A percentile compares a stretch with the other conserved stretches of the same genome.
These are phyloP conservation scores for Panicum hallii DNA, from an alignment of 202 grass and related monocot genomes.

Conservation along the genomic window DNA sequence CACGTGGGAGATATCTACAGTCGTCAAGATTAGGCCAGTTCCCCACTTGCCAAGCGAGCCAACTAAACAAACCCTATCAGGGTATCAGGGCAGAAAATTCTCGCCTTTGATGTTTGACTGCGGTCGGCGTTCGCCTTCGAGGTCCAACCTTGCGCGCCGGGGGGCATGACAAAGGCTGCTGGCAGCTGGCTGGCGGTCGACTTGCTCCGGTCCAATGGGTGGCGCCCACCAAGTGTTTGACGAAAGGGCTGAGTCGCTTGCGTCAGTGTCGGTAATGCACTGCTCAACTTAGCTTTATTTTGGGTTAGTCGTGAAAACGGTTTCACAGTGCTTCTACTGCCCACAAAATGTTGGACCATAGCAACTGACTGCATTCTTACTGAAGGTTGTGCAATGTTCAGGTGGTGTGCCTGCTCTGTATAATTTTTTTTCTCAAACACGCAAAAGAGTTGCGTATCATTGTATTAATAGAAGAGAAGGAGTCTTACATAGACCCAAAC, in stretches of 20 bases:
- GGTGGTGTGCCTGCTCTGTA: neutral
- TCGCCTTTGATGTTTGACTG: neutral
- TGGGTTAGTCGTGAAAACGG: neutral
- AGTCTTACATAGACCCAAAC: too few relatives aligned
- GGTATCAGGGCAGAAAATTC: neutral
- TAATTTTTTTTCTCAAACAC: too few relatives aligned
- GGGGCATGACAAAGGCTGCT: neutral
- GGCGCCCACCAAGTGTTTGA: conserved; percentile 45
- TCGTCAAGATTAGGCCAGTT: conserved; percentile 20
- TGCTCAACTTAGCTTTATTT: neutral
- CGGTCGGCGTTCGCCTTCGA: neutral
- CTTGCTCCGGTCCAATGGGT: neutral
- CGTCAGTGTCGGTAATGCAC: neutral
- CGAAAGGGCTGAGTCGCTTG: conserved; percentile 21
- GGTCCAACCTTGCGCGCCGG: neutral
- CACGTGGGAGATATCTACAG: neutral
- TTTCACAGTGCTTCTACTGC: neutral
- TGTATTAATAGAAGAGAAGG: too few relatives aligned
- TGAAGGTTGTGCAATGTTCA: neutral
- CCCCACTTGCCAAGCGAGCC: neutral
- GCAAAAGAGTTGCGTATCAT: too few relatives aligned
- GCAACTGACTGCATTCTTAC: neutral
- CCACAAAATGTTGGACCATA: conserved; percentile 5
- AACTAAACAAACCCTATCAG: neutral
- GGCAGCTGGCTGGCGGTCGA: neutral